phyloP scores from a whole-genome alignment of 768 basidiomycete genomes.

The Amanita subjunquillea region DNA sequence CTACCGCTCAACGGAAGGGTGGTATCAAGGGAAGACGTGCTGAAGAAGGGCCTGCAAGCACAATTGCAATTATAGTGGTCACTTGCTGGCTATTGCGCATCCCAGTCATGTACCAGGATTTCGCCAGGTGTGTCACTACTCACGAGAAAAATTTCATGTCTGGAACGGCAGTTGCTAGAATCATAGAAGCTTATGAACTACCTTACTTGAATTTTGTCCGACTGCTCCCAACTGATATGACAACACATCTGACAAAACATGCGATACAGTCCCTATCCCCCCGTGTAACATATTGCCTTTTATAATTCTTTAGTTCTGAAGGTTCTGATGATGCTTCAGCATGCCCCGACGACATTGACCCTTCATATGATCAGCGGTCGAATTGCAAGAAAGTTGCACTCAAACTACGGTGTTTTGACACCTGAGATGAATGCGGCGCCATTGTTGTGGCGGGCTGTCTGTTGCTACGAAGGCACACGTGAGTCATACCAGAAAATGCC shows the following conservation, averaged over 20 bases:
- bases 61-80: conserved; percentile 60
- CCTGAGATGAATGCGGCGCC: conserved; percentile 73
- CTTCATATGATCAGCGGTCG: conserved; percentile 56
- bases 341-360: conserved; percentile 44
- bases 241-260: conserved; percentile 64
- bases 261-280: conserved; percentile 60
- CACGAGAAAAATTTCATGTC: background rate
- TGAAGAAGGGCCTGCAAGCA: conserved; percentile 32
- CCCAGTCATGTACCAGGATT: conserved; percentile 67
- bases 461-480: conserved; percentile 68
- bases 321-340: conserved; percentile 26
- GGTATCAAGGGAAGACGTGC: conserved; percentile 10
- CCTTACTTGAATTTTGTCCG: conserved; percentile 73
- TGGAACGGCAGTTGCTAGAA: conserved; percentile 27
- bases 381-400: conserved; percentile 47
- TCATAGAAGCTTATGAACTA: conserved; percentile 65
- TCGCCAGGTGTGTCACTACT: conserved; percentile 45
- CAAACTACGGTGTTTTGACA: conserved; percentile 44
- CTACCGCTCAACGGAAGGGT: conserved; percentile 9
- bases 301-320: background rate
- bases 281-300: conserved; percentile 33
- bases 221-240: conserved; percentile 51
- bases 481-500: conserved; percentile 20
- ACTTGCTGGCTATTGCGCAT: conserved; percentile 75
- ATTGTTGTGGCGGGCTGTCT: conserved; percentile 67